Base-by-base conservation (phyloP, 2,329 filamentous ascomycete species). In the Microascus cirrosus region DNA sequence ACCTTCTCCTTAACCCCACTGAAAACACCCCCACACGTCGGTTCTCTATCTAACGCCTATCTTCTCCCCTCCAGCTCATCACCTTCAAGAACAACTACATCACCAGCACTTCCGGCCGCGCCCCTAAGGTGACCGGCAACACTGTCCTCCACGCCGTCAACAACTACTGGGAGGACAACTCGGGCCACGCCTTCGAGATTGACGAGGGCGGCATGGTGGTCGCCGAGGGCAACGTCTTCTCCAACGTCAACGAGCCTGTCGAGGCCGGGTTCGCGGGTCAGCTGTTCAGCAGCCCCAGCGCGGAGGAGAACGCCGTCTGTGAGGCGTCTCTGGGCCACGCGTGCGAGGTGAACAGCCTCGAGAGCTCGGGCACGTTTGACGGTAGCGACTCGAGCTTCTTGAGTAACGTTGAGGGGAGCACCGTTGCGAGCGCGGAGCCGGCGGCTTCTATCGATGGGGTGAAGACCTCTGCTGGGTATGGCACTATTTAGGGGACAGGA, bases 11-110 rank as follows among this genome's bases (percentile, higher is more conserved):
- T 53, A 3, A 20, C 32, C 25, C 13, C 7, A 11, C 32, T 53
- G n/a, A n/a, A n/a, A n/a, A n/a, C n/a, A n/a, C n/a, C n/a, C n/a
- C n/a, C 12, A 15, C 25, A 53, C 5, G 5, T n/a, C 11, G 42
- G 8, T 8, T n/a, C 5, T 48, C 18, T 35, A 25, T n/a, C 42
- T 13, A 55, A 20, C 18, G 20, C 32, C 20, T 36, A 4, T 25
- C 34, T 20, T 13, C n/a, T 22, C 22, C 20, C n/a, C 18, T 3
- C 8, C 20, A 55, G 53, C 64, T 77, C 60, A 72, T 84, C 64
- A 84, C 82, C 61, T 65, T 84, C 66, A 79, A 82, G 72, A 73
- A 74, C 62, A 84, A 84, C 74, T 83, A 83, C 71, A 72, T 84
- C 65, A 78, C 83, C 74, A 73, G 81, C 68, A 77, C 77, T 54